phyloP scores from a whole-genome alignment of 257 asterid genomes.

The Eucommia ulmoides region DNA sequence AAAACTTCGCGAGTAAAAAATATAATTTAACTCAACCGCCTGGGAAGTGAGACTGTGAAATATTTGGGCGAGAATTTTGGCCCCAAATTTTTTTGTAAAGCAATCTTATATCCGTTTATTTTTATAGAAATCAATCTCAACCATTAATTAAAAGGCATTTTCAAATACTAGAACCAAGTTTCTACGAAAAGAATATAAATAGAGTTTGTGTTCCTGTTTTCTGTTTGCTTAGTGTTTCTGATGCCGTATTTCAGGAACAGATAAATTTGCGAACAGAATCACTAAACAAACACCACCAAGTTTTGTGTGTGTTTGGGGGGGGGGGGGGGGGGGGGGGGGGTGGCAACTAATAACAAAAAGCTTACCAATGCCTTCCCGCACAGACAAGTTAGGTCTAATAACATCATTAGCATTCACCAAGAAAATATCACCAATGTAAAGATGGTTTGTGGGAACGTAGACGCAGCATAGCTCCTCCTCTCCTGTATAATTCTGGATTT shows the following conservation, averaged over 20 bases:
- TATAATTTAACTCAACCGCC: no score
- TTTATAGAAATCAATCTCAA: no score
- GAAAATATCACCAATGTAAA: slow-evolving; percentile 60
- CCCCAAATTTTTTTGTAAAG: no score
- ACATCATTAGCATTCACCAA: slow-evolving; percentile 51
- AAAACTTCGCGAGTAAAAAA: no score
- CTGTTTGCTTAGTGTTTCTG: not conserved
- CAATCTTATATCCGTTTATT: no score
- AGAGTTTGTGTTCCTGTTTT: not conserved
- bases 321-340: not conserved
- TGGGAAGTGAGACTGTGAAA: no score
- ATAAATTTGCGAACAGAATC: no score
- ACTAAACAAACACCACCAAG: no score
- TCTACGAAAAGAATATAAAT: not conserved
- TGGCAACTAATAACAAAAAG: not conserved
- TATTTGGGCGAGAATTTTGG: no score
- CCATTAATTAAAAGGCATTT: no score
- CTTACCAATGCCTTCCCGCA: slow-evolving; percentile 65
- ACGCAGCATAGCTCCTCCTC: slow-evolving; percentile 63
- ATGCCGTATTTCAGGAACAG: no score
- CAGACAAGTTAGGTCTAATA: slow-evolving; percentile 57
- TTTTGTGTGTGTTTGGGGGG: not conserved
- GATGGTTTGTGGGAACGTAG: slow-evolving; percentile 68
- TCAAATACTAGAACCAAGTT: not conserved
- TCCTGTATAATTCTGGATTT: slow-evolving; percentile 38